These are phyloP conservation scores for Tetrahymena borealis DNA, from an alignment of 73 alveolate genomes.

Conservation along the genomic window DNA sequence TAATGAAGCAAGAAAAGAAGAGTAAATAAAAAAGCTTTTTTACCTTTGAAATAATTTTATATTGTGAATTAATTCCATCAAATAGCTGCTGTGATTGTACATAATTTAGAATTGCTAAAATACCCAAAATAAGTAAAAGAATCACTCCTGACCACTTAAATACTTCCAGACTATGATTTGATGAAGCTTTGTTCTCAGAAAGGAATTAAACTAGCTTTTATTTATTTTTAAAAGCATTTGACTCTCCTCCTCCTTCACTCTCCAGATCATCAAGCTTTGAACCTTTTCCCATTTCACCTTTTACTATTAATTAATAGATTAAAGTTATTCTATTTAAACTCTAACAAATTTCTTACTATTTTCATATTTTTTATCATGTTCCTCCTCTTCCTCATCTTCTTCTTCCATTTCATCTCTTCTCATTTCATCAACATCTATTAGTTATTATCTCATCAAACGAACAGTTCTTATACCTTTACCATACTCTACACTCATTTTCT, in stretches of 20 bases:
- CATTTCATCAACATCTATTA: slow-evolving; percentile 34
- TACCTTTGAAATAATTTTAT: slow-evolving; percentile 3
- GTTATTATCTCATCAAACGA: slow-evolving; percentile 6
- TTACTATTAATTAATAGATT: not conserved
- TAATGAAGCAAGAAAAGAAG: not conserved
- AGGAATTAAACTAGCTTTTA: slow-evolving; percentile 15
- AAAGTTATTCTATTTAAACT: not conserved
- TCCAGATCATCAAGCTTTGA: slow-evolving; percentile 11
- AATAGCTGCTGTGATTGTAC: slow-evolving; percentile 12
- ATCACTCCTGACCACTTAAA: slow-evolving; percentile 39
- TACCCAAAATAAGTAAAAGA: slow-evolving; percentile 1
- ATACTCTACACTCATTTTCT: slow-evolving; percentile 15
- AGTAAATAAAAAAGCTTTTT: not conserved
- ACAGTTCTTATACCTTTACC: slow-evolving; percentile 34
- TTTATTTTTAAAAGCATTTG: slow-evolving; percentile 33
- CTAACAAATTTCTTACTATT: not conserved
- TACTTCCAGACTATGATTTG: slow-evolving; percentile 16
- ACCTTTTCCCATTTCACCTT: not conserved
- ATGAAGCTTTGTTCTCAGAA: slow-evolving; percentile 8
- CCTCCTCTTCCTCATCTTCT: slow-evolving; percentile 27
- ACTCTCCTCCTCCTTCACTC: slow-evolving; percentile 32
- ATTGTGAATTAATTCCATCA: slow-evolving; percentile 1
- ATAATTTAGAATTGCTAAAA: slow-evolving; percentile 26
- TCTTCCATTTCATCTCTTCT: slow-evolving; percentile 30
- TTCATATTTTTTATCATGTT: not conserved